Base-by-base conservation (phyloP, 179 eudicot species). In the Beta macrorhiza region DNA sequence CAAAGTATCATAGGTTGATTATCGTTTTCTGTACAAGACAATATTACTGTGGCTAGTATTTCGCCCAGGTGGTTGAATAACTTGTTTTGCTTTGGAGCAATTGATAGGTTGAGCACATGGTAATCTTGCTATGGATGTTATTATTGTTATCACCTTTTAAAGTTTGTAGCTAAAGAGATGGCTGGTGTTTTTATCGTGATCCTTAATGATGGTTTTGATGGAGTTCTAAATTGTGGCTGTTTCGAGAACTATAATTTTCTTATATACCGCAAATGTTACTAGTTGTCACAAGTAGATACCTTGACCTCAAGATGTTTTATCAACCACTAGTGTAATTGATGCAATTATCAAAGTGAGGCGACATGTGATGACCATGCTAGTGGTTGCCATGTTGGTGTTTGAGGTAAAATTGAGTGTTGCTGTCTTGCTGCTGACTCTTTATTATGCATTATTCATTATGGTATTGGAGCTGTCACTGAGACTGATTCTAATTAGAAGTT, bases 41-140 rank as follows among this genome's bases (percentile, higher is more conserved):
- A 44, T 75, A 75, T 19, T 42, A 29, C 59, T 59, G 17, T 42
- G 78, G 14, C 78, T 19, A 57, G 29, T 76, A n/a, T 53, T 74
- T 53, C 8, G 10, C 20, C 6, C 61, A 5, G n/a, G 62, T 74
- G 44, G 0, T 55, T 72, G 15, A 74, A 14, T 55, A 22, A 44
- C 44, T 76, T 61, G 55, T 12, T 70, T 25, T 64, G 61, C 16
- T 12, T 20, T 64, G 72, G 10, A 63, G 16, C 15, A 20, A 63
- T n/a, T 76, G 57, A 29, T 8, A 45, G 42, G 57, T 45, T 76
- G 79, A 45, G 69, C 8, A 59, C 29, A 59, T 44, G 68, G 12
- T 58, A 49, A 22, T 72, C 47, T 67, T 67, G 72, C 25, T 72
- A 52, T 29, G n/a, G 22, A 51, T 53, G 7, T 5, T 56, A 0